Percentiles rank a stretch among this genome's conserved stretches.
These are phyloP conservation scores for Articulospora tetracladia DNA, from an alignment of 495 filamentous ascomycete species.

Conservation along the genomic window DNA sequence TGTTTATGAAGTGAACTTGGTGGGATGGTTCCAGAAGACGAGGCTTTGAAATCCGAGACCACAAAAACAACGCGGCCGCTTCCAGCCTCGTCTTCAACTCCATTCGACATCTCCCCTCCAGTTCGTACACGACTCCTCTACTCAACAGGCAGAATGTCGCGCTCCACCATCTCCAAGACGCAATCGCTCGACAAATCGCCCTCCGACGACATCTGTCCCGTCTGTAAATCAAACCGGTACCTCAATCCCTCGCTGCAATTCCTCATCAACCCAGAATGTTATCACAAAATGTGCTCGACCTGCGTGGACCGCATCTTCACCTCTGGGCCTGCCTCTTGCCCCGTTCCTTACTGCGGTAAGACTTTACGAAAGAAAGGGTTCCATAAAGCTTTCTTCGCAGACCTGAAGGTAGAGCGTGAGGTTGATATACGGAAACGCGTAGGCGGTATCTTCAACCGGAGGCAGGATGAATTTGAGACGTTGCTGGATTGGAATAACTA, in stretches of 20 bases:
- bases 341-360: slow-evolving; percentile 77
- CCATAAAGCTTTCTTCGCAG: slow-evolving; percentile 83
- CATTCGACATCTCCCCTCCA: background rate
- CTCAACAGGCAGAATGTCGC: slow-evolving; percentile 9
- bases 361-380: slow-evolving; percentile 84
- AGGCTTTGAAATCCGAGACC: slow-evolving; percentile 24
- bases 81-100: slow-evolving; percentile 17
- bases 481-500: slow-evolving; percentile 87
- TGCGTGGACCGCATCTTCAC: slow-evolving; percentile 95
- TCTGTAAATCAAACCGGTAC: slow-evolving; percentile 94
- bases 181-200: slow-evolving; percentile 13
- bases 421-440: slow-evolving; percentile 86
- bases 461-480: slow-evolving; percentile 84
- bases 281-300: slow-evolving; percentile 95
- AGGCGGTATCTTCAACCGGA: slow-evolving; percentile 77
- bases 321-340: slow-evolving; percentile 83
- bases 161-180: background rate
- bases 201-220: slow-evolving; percentile 78
- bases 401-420: slow-evolving; percentile 87
- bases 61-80: slow-evolving; percentile 3
- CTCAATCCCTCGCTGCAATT: slow-evolving; percentile 91
- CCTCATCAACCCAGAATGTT: slow-evolving; percentile 96
- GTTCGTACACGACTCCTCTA: background rate
- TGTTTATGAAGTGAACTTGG: background rate
- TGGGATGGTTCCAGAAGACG: slow-evolving; percentile 5